Base-by-base conservation (phyloP, 352 stramenopile genomes). In the Pythium brassicae region DNA sequence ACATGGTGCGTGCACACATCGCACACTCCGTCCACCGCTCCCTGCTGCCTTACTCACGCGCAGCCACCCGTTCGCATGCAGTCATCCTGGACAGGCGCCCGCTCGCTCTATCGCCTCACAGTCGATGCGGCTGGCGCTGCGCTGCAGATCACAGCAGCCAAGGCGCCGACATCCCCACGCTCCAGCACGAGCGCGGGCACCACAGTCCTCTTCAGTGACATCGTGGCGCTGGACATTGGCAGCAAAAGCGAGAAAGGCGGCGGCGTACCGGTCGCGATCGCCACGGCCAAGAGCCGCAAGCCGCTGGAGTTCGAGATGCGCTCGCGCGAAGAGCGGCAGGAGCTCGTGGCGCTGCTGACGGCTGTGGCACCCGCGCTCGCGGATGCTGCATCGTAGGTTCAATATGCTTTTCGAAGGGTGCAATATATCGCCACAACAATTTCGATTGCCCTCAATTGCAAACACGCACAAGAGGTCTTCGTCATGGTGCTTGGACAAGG, bases 41-140 rank as follows among this genome's bases (percentile, higher is more conserved):
- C n/a, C n/a, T n/a, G n/a, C n/a, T n/a, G n/a, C n/a, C n/a, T n/a
- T n/a, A n/a, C n/a, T n/a, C n/a, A n/a, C n/a, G n/a, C n/a, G n/a
- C n/a, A n/a, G n/a, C n/a, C n/a, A n/a, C n/a, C n/a, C n/a, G n/a
- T n/a, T n/a, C n/a, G n/a, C n/a, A n/a, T n/a, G 9, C 37, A 79
- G 75, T 29, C 68, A 1, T 76, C 72, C 4, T 86, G 75, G 75
- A 80, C 61, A 20, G 74, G 74, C 11, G 64, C 63, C 4, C 71
- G 71, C 42, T 66, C 70, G 29, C 63, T 72, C 25, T 68, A 72
- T 37, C 68, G 61, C 44, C 57, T 86, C 19, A 59, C 66, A 22
- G 27, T 82, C 34, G 68, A 86, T 49, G 40, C 55, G 0, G 10
- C 51, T 1, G 53, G 22, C 7, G 64, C 55, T 8, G 55, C 45